Base-by-base conservation (phyloP, 2,329 filamentous ascomycete species). In the Pyricularia grisea region DNA sequence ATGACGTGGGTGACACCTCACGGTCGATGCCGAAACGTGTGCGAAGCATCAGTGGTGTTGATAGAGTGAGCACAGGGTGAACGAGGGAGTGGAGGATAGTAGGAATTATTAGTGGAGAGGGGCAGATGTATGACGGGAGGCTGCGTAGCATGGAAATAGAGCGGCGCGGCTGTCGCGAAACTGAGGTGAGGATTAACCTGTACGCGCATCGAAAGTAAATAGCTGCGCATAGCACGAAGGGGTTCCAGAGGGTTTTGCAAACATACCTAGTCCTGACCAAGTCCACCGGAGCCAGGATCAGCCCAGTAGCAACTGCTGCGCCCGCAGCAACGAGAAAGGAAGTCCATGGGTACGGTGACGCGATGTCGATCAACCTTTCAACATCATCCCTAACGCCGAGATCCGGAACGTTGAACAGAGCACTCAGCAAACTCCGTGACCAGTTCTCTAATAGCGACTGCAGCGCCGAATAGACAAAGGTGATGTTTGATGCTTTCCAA, bases 401-500 rank as follows among this genome's bases (percentile, higher is more conserved):
- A 75, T 98, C 94, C 0, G 94, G 94, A 17, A 98, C 87, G 71
- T 96, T 96, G 73, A 98, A 86, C 6, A 98, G 84, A 1, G 95
- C 94, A 64, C 93, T 93, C n/a, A 98, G 84, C 68, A 97, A 85
- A 74, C 93, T 95, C 74, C 93, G 88, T 11, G 94, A 92, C 89
- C 96, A 99, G 73, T 92, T 94, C 77, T 98, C 95, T 33, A 97
- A 82, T 9, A 96, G 90, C 12, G 93, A 93, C 71, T 94, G 87
- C 23, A 98, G 84, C 65, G 97, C 87, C 0, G 90, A 92, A 80
- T 98, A 97, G 67, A 98, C 84, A 75, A 98, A 99, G 1, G 93
- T 96, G 17, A 92, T 88, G 77, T 98, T 98, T 55, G 93, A 92
- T 10, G 90, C 89, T 78, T 97, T 97, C 94, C 94, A 99, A 5